Conservation (phyloP, 2,329 filamentous ascomycete species). For the Neopestalotiopsis clavispora region DNA sequence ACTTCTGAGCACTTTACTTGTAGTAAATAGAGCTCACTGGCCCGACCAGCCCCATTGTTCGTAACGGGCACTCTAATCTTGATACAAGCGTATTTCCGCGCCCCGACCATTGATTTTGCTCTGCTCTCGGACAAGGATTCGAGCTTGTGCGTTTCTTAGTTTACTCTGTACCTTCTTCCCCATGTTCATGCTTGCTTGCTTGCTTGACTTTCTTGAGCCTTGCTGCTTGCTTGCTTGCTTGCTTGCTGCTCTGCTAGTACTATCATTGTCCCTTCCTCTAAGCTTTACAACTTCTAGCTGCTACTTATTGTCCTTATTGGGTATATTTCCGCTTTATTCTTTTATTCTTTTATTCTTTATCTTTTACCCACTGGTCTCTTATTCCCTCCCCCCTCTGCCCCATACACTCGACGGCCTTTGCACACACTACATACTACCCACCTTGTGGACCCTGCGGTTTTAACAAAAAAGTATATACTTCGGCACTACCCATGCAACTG, state of each 20-base stretch:
- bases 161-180: neutral
- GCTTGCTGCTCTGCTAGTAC: too few relatives aligned
- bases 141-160: slow-evolving; percentile 8
- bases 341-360: too few relatives aligned
- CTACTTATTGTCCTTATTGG: neutral
- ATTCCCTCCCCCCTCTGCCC: neutral
- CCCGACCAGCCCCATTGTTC: neutral
- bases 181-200: neutral
- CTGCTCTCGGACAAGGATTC: slow-evolving; percentile 1
- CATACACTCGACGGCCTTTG: neutral
- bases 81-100: slow-evolving; percentile 9
- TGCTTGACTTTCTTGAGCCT: too few relatives aligned
- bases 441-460: neutral
- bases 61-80: slow-evolving; percentile 1
- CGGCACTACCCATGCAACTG: neutral
- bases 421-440: too few relatives aligned
- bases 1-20: neutral
- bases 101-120: neutral
- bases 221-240: neutral
- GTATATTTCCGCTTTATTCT: too few relatives aligned
- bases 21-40: neutral
- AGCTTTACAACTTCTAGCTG: neutral
- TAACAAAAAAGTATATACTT: neutral
- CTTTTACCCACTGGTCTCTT: neutral
- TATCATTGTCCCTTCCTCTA: too few relatives aligned